Evolutionary conservation across 352 stramenopile genomes (phyloP), one percentile per base, ranked within the genome.

Genomic region (Aphanomyces stellatus): DNA sequence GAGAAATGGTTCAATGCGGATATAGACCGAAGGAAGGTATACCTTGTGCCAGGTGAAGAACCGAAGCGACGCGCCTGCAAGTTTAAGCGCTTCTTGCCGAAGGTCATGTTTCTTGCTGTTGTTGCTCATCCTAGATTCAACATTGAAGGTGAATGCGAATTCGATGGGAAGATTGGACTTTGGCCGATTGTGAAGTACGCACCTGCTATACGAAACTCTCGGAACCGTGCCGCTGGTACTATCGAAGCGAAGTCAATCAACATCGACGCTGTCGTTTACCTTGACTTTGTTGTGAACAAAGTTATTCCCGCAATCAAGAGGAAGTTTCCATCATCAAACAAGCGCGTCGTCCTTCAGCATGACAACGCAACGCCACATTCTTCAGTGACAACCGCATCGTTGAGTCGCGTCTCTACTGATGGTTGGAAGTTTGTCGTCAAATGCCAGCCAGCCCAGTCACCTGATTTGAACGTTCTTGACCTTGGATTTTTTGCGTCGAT

Each of bases 391-490:
- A 70, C 75, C 27, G 72, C 69, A n/a, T n/a, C n/a, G 0, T 4
- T 74, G 0, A 42, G 30, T 1, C 68, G 57, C 34, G 71, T 57
- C 3, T 51, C 7, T 1, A 13, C 2, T 1, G 49, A 51, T 13
- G 69, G 68, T 0, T 75, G 72, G 61, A 57, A 73, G 24, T 71
- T 78, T 31, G 53, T 42, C 2, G 13, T 76, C 0, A 8, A 59
- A 0, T 73, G 10, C 57, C 69, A 79, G 51, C 69, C 62, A 8
- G 22, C 65, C 6, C 72, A 75, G 22, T 73, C 64, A 1, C 69
- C 73, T 0, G 69, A 76, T 31, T 51, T 67, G 24, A 78, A 74
- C 27, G 63, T 74, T 0, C 51, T 76, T 3, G 70, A 78, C 31
- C 48, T 72, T 4, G 65, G 56, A 15, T 69, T 69, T 19, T 75